Base-by-base conservation (phyloP, 2,329 filamentous ascomycete genomes). In the Calycina herbarum region DNA sequence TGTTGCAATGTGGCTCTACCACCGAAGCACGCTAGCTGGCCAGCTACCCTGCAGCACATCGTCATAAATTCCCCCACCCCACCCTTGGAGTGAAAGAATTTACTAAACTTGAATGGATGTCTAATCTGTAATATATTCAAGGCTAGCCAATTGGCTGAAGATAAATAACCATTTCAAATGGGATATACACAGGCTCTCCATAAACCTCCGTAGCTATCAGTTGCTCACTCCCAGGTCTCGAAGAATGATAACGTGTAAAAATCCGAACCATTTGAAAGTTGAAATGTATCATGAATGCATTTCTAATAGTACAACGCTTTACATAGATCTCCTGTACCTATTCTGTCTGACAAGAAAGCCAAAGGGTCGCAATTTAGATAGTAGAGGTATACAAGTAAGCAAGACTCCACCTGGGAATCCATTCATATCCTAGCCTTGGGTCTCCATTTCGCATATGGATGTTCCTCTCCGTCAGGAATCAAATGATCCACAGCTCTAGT, bases 401-500 rank as follows among this genome's bases (percentile, higher is more conserved):
- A 20, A 45, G 8, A 11, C n/a, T n/a, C n/a, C 45, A 24, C n/a
- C 20, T 1, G 3, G 8, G 10, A 51, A 15, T 10, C 45, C n/a
- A 51, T 1, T 38, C 57, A 76, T 68, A 76, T 73, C 57, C 68
- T 71, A 27, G 75, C 66, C 61, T 70, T 75, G 0, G 74, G 74
- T 31, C 73, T 68, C 74, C 75, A 76, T 63, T 73, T 75, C 20
- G 80, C 81, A 70, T 82, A 82, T 1, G 81, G 80, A 70, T 82
- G 81, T 10, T 79, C 78, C 57, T 79, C 77, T 13, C 73, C 74
- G 54, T 71, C 72, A 1, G 81, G 80, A 17, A 83, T 76, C 56
- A 82, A 69, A 65, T 83, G 80, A 67, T 84, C 82, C 5, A 83
- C 77, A 1, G 78, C 79, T n/a, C 78, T 73, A 0, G 82, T 83